Percentiles rank a stretch among this genome's conserved stretches.
phyloP scores from a whole-genome alignment of 106 monocot species.

The Agapanthus africanus region DNA sequence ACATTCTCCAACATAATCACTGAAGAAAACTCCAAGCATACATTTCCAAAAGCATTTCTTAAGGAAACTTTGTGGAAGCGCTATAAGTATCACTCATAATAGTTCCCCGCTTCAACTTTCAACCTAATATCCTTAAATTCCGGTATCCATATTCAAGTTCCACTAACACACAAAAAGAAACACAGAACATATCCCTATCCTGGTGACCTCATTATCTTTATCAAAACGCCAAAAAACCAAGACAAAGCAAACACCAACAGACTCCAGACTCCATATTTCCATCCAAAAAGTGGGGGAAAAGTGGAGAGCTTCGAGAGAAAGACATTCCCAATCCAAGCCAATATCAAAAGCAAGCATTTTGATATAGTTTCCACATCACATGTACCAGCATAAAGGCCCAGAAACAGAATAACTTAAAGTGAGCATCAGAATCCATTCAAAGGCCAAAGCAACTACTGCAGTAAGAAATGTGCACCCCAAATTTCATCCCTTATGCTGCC shows the following conservation, averaged over 20 bases:
- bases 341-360: conserved; percentile 2
- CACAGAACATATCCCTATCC: conserved; percentile 9
- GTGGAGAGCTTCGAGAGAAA: background rate
- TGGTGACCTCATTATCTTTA: background rate
- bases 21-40: background rate
- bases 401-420: conserved; percentile 20
- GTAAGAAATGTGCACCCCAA: too few relatives aligned
- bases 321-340: conserved; percentile 13
- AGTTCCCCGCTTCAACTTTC: too few relatives aligned
- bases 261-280: background rate
- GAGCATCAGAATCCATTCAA: conserved; percentile 13
- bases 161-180: background rate
- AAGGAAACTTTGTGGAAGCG: too few relatives aligned
- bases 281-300: background rate
- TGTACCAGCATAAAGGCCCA: conserved; percentile 13
- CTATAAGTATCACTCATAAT: too few relatives aligned
- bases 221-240: background rate
- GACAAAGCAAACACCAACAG: conserved; percentile 2
- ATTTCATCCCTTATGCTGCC: too few relatives aligned
- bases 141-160: background rate
- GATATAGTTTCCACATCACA: conserved; percentile 1
- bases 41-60: background rate
- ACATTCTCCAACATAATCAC: conserved; percentile 1
- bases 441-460: background rate
- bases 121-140: background rate